These are phyloP conservation scores for Phytophthora uliginosa DNA, from an alignment of 352 stramenopile species.

Conservation along the genomic window DNA sequence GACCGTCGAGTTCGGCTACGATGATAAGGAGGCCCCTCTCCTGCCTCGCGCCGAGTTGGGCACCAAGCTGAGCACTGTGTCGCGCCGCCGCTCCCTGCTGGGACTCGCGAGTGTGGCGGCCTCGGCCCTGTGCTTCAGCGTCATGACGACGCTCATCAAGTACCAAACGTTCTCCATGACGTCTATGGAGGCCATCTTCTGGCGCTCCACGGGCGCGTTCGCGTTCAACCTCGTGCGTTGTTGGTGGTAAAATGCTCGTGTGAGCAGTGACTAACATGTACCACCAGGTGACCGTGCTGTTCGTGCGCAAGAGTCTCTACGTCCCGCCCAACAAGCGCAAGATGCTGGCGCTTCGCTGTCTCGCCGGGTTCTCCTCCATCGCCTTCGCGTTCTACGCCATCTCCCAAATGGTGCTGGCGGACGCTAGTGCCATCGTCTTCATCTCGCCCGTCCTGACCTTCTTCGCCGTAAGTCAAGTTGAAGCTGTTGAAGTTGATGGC, in stretches of 20 bases:
- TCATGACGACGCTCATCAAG: slow-evolving; percentile 81
- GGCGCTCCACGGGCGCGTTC: slow-evolving; percentile 56
- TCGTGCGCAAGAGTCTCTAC: slow-evolving; percentile 35
- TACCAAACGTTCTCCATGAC: slow-evolving; percentile 64
- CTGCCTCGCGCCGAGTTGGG: background rate
- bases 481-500: background rate
- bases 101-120: slow-evolving; percentile 61
- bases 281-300: slow-evolving; percentile 4
- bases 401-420: slow-evolving; percentile 70
- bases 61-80: background rate
- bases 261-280: background rate
- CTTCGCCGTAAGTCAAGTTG: slow-evolving; percentile 15
- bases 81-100: slow-evolving; percentile 49
- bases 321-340: slow-evolving; percentile 42
- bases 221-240: slow-evolving; percentile 55
- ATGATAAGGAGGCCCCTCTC: slow-evolving; percentile 1
- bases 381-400: slow-evolving; percentile 71
- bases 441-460: slow-evolving; percentile 40
- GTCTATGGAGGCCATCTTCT: slow-evolving; percentile 77
- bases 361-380: slow-evolving; percentile 66
- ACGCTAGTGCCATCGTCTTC: slow-evolving; percentile 70
- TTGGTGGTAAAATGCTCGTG: background rate
- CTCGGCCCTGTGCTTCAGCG: slow-evolving; percentile 74
- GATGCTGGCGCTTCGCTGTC: slow-evolving; percentile 57
- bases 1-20: background rate